A percentile compares a stretch with the other conserved stretches of the same genome.
Evolutionary conservation across 345 rosid species (phyloP).

Genomic region (Capsella bursapastoris): DNA sequence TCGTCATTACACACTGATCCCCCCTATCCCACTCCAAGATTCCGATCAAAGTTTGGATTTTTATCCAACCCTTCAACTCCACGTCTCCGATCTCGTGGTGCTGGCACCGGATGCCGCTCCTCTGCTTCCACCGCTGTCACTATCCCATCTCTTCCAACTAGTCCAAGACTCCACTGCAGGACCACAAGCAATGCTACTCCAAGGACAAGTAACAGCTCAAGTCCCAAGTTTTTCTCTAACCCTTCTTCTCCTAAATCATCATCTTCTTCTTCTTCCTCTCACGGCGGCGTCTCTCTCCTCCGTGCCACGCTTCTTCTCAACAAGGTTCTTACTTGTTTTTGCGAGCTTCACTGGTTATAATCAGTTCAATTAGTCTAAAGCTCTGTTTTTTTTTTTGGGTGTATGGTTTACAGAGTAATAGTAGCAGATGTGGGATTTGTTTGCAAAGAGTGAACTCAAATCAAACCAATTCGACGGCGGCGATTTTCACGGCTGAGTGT

Average conservation of each 20-base stretch:
- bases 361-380: neutral
- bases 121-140: slow-evolving; percentile 39
- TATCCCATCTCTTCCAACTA: slow-evolving; percentile 60
- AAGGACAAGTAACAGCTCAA: slow-evolving; percentile 39
- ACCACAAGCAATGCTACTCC: slow-evolving; percentile 50
- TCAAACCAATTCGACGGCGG: slow-evolving; percentile 64
- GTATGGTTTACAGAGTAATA: slow-evolving; percentile 44
- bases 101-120: slow-evolving; percentile 68
- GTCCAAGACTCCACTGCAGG: slow-evolving; percentile 72
- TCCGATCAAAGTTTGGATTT: slow-evolving; percentile 67
- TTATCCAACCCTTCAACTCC: slow-evolving; percentile 87
- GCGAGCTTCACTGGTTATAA: neutral
- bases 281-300: slow-evolving; percentile 51
- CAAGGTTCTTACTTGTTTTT: slow-evolving; percentile 12
- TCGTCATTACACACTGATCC: neutral
- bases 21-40: slow-evolving; percentile 50
- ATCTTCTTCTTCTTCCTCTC: slow-evolving; percentile 68
- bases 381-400: neutral
- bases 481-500: slow-evolving; percentile 91
- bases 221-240: slow-evolving; percentile 62
- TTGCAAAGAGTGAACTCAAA: slow-evolving; percentile 61
- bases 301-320: slow-evolving; percentile 44
- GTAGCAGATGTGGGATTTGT: slow-evolving; percentile 72
- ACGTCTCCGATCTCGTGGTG: slow-evolving; percentile 56
- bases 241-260: slow-evolving; percentile 85